phyloP scores from a whole-genome alignment of 768 basidiomycete genomes.

The Suillus weaverae region DNA sequence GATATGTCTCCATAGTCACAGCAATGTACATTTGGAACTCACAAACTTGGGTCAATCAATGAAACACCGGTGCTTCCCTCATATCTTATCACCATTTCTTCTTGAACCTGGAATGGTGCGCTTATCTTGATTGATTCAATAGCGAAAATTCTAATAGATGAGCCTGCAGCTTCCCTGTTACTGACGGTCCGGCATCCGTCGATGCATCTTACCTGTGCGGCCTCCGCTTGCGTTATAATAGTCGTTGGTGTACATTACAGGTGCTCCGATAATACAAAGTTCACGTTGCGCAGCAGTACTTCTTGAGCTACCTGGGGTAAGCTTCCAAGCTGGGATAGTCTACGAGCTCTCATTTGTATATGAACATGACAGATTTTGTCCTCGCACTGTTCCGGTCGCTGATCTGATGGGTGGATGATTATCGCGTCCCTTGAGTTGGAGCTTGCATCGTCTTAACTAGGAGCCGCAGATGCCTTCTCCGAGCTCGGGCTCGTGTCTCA shows the following conservation, averaged over 20 bases:
- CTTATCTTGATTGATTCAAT: constrained; percentile 3
- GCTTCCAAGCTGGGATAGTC: constrained; percentile 3
- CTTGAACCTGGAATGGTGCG: constrained; percentile 3
- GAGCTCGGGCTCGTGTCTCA: background rate
- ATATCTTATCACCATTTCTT: background rate
- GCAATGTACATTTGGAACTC: too few species aligned
- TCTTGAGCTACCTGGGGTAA: background rate
- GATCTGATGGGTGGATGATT: background rate
- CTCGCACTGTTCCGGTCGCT: constrained; percentile 1
- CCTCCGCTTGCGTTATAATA: background rate
- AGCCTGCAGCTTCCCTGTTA: background rate
- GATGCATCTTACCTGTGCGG: background rate
- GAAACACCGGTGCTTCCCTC: background rate
- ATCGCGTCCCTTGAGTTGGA: background rate
- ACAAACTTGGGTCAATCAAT: background rate
- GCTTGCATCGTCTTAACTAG: background rate
- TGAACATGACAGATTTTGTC: constrained; percentile 1
- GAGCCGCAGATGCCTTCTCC: background rate
- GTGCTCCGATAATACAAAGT: background rate
- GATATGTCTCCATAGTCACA: background rate
- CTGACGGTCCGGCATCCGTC: background rate
- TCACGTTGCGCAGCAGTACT: background rate
- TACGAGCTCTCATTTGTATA: background rate
- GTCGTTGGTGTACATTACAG: background rate
- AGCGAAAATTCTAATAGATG: background rate